Base-by-base conservation (phyloP, 768 basidiomycete genomes). In the Pleurotus tuoliensis region DNA sequence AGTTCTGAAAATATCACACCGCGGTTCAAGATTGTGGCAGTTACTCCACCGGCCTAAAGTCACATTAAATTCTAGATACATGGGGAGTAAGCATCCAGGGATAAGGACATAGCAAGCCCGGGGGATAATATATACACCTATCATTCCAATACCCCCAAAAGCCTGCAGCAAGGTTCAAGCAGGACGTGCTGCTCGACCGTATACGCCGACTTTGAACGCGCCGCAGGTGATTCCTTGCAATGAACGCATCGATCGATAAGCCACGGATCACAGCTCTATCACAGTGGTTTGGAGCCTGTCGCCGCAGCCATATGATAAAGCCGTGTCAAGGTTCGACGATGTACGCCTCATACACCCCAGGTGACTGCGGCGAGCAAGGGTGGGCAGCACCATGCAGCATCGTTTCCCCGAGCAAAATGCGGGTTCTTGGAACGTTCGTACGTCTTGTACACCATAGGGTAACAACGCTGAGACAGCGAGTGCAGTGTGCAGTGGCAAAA, bases 181-280 rank as follows among this genome's bases (percentile, higher is more conserved):
- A 34, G 30, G 11, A 34, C 30, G 30, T 9, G 11, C 3, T 34
- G 7, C 8, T 11, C 30, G 11, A 34, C 30, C 30, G 30, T 34
- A 34, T 30, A 27, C 48, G 13, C 25, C 48, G 11, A 37, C 24
- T n/a, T n/a, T 4, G n/a, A 30, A 3, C n/a, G 41, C 24, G 41
- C 51, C 39, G 22, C 51, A 53, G 51, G 51, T 53, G 51, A 53
- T 53, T 51, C 37, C 39, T 51, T 20, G 39, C 39, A 30, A 15
- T 41, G 39, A 53, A 8, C 12, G 18, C 20, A 53, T 53, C 51
- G 51, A 53, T 53, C 51, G 51, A 53, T 53, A 53, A 41, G 12
- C 15, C 27, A 53, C 51, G 51, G 51, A 53, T 53, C 51, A 53
- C 48, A 37, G 38, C 8, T 15, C 30, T 50, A 50, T 50, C 48